Base-by-base conservation (phyloP, 78 protist species). In the Diacronema lutheri region DNA sequence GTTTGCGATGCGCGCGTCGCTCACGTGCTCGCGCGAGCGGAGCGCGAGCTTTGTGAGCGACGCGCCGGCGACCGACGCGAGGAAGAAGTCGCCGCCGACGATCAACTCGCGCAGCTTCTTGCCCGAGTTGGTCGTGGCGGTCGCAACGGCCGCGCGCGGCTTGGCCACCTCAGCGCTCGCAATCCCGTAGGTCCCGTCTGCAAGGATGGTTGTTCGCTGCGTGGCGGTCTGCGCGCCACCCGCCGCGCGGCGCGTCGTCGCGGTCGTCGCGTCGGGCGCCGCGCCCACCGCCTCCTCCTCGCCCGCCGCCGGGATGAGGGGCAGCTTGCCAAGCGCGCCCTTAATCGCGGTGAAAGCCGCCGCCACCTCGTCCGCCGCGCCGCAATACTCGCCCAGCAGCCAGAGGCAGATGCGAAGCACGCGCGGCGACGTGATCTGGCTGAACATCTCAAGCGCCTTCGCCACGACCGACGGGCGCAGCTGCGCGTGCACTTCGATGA, bases 361-460 rank as follows among this genome's bases (percentile, higher is more conserved):
- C 20, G 55, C 37, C 26, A 96, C 33, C 56, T 94, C 95, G 35
- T 90, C 92, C 7, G 58, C 21, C 23, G 89, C 44, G n/a, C n/a
- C 16, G 44, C 86, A 50, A 73, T 95, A 94, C 9, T 74, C 81
- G 58, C 84, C 68, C 26, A 96, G 58, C 35, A 95, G 87, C 99
- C 99, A 97, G 44, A 95, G 81, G 10, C 95, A 91, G 37, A 89
- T 73, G 71, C 98, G 91, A 60, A 82, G 90, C n/a, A 74, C 81
- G 38, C 81, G 81, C 4, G 81, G 23, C 21, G 81, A 72, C 62
- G 23, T 21, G 50, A 84, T 44, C 40, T 35, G 0, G 10, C 77
- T n/a, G 76, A 81, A 65, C 31, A 44, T 44, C 31, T 74, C 88
- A 21, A 94, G 55, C 44, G 95, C 89, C 68, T 88, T 86, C 7